phyloP scores from a whole-genome alignment of 805 yeast genomes.

The Teunomyces atbi region DNA sequence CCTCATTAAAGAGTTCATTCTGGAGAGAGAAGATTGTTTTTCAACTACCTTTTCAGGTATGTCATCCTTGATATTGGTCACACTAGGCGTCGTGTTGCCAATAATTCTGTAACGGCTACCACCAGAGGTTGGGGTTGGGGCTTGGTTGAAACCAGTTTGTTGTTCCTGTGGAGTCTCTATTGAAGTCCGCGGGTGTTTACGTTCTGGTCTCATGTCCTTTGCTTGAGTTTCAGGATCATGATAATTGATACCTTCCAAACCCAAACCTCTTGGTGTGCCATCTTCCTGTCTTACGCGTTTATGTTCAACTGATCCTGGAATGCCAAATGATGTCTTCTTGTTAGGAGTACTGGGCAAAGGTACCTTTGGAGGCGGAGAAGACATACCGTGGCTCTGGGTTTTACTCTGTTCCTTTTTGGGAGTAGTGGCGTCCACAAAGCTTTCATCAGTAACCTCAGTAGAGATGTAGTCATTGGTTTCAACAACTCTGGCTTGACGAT shows the following conservation, averaged over 20 bases:
- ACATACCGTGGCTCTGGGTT: slow-evolving; percentile 8
- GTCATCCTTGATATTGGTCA: slow-evolving; percentile 28
- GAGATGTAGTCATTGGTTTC: slow-evolving; percentile 31
- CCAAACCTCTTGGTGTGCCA: slow-evolving; percentile 35
- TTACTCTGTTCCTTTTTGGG: slow-evolving; percentile 11
- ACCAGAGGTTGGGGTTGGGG: slow-evolving; percentile 2
- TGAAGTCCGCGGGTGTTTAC: neutral
- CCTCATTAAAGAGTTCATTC: slow-evolving; percentile 28
- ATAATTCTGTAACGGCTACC: slow-evolving; percentile 5
- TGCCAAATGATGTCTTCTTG: slow-evolving; percentile 10
- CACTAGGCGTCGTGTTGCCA: slow-evolving; percentile 26
- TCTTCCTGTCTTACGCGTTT: slow-evolving; percentile 11
- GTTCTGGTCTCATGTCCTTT: slow-evolving; percentile 1
- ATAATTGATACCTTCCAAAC: slow-evolving; percentile 36
- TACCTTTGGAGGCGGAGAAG: slow-evolving; percentile 41
- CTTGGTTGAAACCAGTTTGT: neutral
- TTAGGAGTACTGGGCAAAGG: slow-evolving; percentile 31
- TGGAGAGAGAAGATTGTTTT: slow-evolving; percentile 12
- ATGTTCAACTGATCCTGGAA: slow-evolving; percentile 13
- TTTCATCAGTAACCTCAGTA: slow-evolving; percentile 11
- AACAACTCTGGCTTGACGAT: slow-evolving; percentile 45
- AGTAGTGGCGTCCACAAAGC: slow-evolving; percentile 12
- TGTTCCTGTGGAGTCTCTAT: slow-evolving; percentile 5
- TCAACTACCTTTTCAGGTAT: neutral
- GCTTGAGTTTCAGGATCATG: slow-evolving; percentile 5